Evolutionary conservation across 2,329 filamentous ascomycete species (phyloP), one percentile per base, ranked within the genome.

Genomic region (Trichoderma lentiforme): DNA sequence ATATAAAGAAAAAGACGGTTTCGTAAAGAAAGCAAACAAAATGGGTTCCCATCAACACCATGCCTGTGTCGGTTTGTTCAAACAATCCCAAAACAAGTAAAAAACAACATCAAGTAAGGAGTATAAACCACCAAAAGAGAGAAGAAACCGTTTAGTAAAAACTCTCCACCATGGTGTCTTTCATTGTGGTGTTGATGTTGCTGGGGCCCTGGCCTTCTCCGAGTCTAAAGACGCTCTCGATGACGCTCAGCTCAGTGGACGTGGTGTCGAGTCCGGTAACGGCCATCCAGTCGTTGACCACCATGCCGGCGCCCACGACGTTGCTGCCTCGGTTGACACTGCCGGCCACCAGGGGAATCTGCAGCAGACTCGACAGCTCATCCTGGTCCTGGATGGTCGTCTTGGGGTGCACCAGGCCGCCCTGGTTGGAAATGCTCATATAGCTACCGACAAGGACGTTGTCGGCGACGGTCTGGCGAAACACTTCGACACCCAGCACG

Each of bases 141-240:
- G 21, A 51, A 6, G 14, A 30, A 51, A 47, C n/a, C 30, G 61
- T 28, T 71, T 88, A 99, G 86, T 99, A 99, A 86, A 98, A 99
- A 78, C 93, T 97, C 87, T 99, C 96, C 74, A 99, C 96, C 90
- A 99, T 97, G 76, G 94, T 96, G 82, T 98, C 95, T 89, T 98
- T 98, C 86, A 98, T 91, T 77, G 85, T 91, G 67, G 91, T 92
- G 82, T 93, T 93, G 84, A 95, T 94, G 78, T 89, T 91, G 79
- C 90, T 90, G 65, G 94, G 91, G 7, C 89, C 93, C 76, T 90
- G 88, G 69, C 93, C 94, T 86, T 98, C 95, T 74, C 95, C 95
- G 61, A 99, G 86, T 78, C 94, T 90, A 87, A 99, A 99, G 75
- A 99, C 95, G 78, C 91, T 95, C 88, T 99, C 96, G 71, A 99